Evolutionary conservation across 352 stramenopile species (phyloP), one percentile per base, ranked within the genome.

Genomic region (Phytopythium chamaehyphon): DNA sequence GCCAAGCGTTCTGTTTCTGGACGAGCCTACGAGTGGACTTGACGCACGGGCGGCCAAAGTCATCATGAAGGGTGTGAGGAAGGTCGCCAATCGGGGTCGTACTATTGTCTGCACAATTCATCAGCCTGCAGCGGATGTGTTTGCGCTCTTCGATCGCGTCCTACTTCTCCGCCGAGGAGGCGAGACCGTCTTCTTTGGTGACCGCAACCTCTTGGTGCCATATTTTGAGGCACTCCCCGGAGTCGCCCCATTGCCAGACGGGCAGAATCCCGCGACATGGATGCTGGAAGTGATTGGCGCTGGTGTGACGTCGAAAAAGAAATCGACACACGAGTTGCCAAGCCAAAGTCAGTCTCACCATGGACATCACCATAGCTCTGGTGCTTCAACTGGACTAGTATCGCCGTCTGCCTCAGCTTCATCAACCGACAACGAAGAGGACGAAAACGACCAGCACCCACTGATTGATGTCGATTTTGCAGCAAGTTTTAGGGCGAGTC

Each of bases 221-320:
- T 73, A 89, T 19, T 68, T 92, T n/a, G 47, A 68, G 18, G 46
- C 37, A 22, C 81, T 50, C 5, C 44, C 44, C 1, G 44, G 44
- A n/a, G 26, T 50, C 12, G n/a, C n/a, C n/a, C 44, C 44, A 6
- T 85, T 57, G 37, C 58, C 31, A 31, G 47, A 45, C 3, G 64
- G 71, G 40, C 73, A 86, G 43, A 56, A 56, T 24, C 83, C 83
- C 18, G 77, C 79, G 16, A 88, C 81, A n/a, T 93, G 76, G 77
- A 88, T 93, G 76, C 62, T 93, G 4, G 64, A 76, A 3, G 58
- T 55, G 16, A 69, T 71, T 40, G 61, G 64, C 16, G 64, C 40
- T 19, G 56, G 18, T 22, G 56, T 36, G 1, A 33, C 24, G 44
- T 26, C 3, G 7, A 19, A 15, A 33, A 33, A 33, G 28, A 33